Percentiles rank a stretch among this genome's conserved stretches.
Conservation (phyloP, 805 yeast genomes). For the Priceomyces castillae region DNA sequence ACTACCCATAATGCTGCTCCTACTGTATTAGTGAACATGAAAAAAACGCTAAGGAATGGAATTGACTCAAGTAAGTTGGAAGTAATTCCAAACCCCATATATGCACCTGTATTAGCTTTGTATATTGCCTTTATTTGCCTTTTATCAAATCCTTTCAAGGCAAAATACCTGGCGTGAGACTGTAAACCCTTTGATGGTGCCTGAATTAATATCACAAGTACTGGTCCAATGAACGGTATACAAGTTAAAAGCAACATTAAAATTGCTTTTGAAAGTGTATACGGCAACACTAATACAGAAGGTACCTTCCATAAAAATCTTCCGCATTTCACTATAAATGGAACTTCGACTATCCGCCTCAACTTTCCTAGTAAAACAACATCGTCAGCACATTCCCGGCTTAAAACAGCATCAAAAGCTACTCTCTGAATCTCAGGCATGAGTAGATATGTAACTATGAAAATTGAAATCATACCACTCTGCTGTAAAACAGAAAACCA, state of each 20-base stretch:
- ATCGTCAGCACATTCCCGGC: conserved; percentile 44
- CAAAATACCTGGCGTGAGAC: conserved; percentile 56
- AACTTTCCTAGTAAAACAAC: conserved; percentile 41
- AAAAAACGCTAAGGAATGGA: conserved; percentile 53
- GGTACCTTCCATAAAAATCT: conserved; percentile 35
- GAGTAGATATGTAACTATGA: conserved; percentile 41
- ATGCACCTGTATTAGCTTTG: conserved; percentile 36
- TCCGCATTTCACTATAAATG: conserved; percentile 29
- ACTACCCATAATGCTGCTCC: conserved; percentile 69
- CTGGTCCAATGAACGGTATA: conserved; percentile 62
- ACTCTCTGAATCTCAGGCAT: conserved; percentile 47
- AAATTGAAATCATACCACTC: conserved; percentile 38
- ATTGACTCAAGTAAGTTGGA: conserved; percentile 51
- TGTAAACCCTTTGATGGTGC: conserved; percentile 55
- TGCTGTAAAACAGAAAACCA: conserved; percentile 45
- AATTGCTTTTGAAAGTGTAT: conserved; percentile 36
- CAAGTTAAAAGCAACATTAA: conserved; percentile 39
- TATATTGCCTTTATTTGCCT: conserved; percentile 41
- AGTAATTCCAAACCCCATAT: conserved; percentile 52
- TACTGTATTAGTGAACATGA: conserved; percentile 55
- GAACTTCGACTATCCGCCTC: conserved; percentile 27
- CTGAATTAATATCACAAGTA: conserved; percentile 45
- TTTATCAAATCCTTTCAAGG: conserved; percentile 48
- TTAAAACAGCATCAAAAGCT: conserved; percentile 48
- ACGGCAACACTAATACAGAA: conserved; percentile 34